Conservation (phyloP, 768 basidiomycete genomes). For the Infundibulicybe gibba region DNA sequence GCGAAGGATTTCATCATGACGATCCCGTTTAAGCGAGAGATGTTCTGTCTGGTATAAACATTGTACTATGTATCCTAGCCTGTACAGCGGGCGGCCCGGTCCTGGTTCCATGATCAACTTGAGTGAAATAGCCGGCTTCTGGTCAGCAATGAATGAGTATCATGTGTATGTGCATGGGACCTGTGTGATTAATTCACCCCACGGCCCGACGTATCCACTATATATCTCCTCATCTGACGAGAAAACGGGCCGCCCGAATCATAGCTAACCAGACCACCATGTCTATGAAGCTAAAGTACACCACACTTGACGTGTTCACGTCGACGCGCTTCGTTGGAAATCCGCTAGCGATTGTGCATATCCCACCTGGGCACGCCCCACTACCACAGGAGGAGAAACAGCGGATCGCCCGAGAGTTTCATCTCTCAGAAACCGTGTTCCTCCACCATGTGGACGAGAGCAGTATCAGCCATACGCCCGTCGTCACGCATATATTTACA, state of each 20-base stretch:
- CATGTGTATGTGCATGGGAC: too few species aligned
- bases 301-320: slow-evolving; percentile 41
- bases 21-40: background rate
- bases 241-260: background rate
- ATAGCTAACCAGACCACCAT: background rate
- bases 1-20: background rate
- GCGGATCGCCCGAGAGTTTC: slow-evolving; percentile 43
- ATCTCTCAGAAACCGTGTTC: slow-evolving; percentile 47
- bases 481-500: slow-evolving; percentile 39
- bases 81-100: too few species aligned
- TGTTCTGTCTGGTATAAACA: too few species aligned
- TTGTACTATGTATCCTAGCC: too few species aligned
- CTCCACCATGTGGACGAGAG: slow-evolving; percentile 23
- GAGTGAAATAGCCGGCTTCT: too few species aligned
- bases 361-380: slow-evolving; percentile 17
- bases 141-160: too few species aligned
- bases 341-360: slow-evolving; percentile 39
- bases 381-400: slow-evolving; percentile 37
- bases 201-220: too few species aligned
- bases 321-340: slow-evolving; percentile 35
- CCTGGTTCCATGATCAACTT: too few species aligned
- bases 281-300: slow-evolving; percentile 18
- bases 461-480: slow-evolving; percentile 13
- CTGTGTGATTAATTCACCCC: too few species aligned
- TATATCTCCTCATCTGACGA: background rate